Base-by-base conservation (phyloP, 2,329 filamentous ascomycete genomes). In the Pezizomycotina sp. region DNA sequence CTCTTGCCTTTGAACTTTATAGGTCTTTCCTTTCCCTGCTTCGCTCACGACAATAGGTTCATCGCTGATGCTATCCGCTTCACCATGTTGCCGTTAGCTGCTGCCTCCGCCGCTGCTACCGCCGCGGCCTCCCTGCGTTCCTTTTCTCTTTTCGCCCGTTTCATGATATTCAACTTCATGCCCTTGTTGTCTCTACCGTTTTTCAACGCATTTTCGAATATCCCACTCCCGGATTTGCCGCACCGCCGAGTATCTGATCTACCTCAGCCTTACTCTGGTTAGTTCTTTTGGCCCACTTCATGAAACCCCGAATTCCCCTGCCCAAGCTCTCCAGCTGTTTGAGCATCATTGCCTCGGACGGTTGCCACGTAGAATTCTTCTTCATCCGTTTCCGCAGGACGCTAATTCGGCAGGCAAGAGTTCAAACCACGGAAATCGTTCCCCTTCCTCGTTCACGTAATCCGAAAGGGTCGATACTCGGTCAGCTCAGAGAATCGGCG, bases 331-430 rank as follows among this genome's bases (percentile, higher is more conserved):
- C 77, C 1, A 89, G 66, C 56, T 86, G 79, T 19, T 79, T 66
- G 10, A 77, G 70, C 46, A 86, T 79, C 80, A 89, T 89, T 0
- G 80, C 84, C 49, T 81, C 77, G 45, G 77, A 84, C 0, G 80
- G 80, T 2, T 71, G 74, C 80, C 80, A 89, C 4, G 79, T 74
- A 0, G 79, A 77, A 52, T 89, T 89, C 64, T 89, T 89, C 66
- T 89, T 89, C 80, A 89, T 89, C 12, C 77, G 68, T 58, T 89
- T 89, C 42, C 80, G 65, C 5, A 89, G 63, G 45, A 72, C 68
- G 71, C 72, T 29, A 77, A 61, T 52, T 77, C 73, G 12, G 37
- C 24, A 9, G 47, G 45, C 19, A 37, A 31, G 36, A 48, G 41
- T 44, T 51, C 30, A 38, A 48, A 16, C 47, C 47, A 38, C 32